Percentiles rank a stretch among this genome's conserved stretches.
These are phyloP conservation scores for Neofusicoccum parvum DNA, from an alignment of 2,329 filamentous ascomycete species.

Conservation along the genomic window DNA sequence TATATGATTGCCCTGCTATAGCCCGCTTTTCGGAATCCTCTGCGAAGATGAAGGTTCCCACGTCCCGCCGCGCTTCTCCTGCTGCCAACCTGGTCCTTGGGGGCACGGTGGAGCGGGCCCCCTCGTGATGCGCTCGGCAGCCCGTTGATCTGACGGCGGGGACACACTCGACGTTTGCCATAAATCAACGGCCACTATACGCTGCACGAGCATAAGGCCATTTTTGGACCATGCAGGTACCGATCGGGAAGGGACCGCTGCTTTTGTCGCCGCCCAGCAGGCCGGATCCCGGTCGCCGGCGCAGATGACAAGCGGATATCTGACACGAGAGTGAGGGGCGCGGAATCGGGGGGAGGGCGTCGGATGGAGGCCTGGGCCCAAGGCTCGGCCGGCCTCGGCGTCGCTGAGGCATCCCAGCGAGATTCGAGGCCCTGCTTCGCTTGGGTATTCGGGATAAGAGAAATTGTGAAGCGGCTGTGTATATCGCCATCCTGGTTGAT, in stretches of 20 bases:
- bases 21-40: neutral
- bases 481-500: neutral
- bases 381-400: neutral
- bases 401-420: neutral
- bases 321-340: neutral
- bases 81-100: neutral
- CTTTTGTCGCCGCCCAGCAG: neutral
- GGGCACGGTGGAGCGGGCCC: neutral
- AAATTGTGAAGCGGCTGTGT: neutral
- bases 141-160: neutral
- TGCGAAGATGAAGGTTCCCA: neutral
- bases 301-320: conserved; percentile 7
- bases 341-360: neutral
- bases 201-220: neutral
- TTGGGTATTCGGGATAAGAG: conserved; percentile 9
- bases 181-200: neutral
- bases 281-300: neutral
- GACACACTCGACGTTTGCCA: conserved; percentile 3
- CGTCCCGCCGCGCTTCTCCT: neutral
- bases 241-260: conserved; percentile 5
- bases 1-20: conserved; percentile 5
- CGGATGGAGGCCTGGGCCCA: neutral
- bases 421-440: neutral
- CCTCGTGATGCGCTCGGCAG: neutral
- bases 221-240: neutral